Percentiles rank a stretch among this genome's conserved stretches.
Evolutionary conservation across 805 yeast species (phyloP).

Genomic region (Sugiyamaella mastotermitis): DNA sequence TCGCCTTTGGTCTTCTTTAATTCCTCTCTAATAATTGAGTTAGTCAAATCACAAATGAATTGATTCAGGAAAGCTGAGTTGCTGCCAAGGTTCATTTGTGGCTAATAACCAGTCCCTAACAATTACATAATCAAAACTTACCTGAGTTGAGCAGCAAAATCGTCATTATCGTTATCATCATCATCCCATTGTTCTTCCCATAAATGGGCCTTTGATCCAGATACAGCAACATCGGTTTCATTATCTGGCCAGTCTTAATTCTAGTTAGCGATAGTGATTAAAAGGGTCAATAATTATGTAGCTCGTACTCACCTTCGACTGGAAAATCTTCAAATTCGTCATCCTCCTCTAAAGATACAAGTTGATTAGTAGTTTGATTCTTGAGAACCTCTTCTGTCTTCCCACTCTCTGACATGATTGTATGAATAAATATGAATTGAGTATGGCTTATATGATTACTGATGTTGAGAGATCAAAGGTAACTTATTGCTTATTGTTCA

Average conservation of each 20-base stretch:
- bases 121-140: too few relatives aligned
- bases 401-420: too few relatives aligned
- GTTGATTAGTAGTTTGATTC: constrained; percentile 17
- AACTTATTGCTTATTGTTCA: too few relatives aligned
- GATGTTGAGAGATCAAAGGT: too few relatives aligned
- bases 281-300: neutral
- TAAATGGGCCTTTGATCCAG: constrained; percentile 46
- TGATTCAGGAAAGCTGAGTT: neutral
- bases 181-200: constrained; percentile 99
- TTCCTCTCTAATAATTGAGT: constrained; percentile 16
- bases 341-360: constrained; percentile 85
- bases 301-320: constrained; percentile 51
- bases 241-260: constrained; percentile 57
- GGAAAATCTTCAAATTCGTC: constrained; percentile 98
- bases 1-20: constrained; percentile 6
- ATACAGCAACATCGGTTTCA: constrained; percentile 42
- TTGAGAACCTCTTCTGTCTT: too few relatives aligned
- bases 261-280: neutral
- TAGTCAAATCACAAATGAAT: neutral
- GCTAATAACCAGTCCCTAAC: too few relatives aligned
- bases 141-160: constrained; percentile 71
- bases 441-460: too few relatives aligned
- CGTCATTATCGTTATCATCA: constrained; percentile 79
- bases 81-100: too few relatives aligned
- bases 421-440: too few relatives aligned